Conservation (phyloP, 1,284 basidiomycete species). For the Cryptococcus jaspeensis region DNA sequence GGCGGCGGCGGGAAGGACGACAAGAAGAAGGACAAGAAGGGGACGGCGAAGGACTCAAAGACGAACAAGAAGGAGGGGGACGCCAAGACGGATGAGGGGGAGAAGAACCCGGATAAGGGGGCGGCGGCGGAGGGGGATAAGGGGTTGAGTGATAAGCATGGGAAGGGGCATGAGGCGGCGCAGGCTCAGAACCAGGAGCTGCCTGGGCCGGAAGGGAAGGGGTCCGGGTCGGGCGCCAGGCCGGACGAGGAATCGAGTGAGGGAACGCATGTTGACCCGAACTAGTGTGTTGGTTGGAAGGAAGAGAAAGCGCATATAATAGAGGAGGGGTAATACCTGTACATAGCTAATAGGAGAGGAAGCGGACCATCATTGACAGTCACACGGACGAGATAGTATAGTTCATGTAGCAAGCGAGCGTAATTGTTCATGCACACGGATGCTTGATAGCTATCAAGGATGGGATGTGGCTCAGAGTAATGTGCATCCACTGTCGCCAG, state of each 20-base stretch:
- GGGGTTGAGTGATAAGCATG: slow-evolving; percentile 13
- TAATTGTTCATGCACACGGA: not conserved
- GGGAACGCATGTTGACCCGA: slow-evolving; percentile 18
- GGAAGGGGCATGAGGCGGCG: slow-evolving; percentile 8
- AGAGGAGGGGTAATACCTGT: not conserved
- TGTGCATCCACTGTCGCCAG: no score
- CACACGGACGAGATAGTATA: not conserved
- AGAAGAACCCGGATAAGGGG: slow-evolving; percentile 3
- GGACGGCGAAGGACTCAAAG: slow-evolving; percentile 10
- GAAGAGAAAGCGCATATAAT: not conserved
- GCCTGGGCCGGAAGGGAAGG: not conserved
- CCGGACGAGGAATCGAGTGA: slow-evolving; percentile 13
- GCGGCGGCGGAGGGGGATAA: slow-evolving; percentile 16
- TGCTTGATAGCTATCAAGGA: not conserved
- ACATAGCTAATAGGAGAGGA: no score
- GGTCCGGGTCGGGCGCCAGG: not conserved
- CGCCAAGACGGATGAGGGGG: slow-evolving; percentile 7
- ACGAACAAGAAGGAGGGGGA: slow-evolving; percentile 9
- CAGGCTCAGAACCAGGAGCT: not conserved
- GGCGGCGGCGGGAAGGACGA: slow-evolving; percentile 8
- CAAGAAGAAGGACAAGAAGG: slow-evolving; percentile 16
- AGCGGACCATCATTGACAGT: not conserved
- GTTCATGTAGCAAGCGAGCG: not conserved
- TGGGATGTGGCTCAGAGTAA: no score
- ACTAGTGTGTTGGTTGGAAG: not conserved